Evolutionary conservation across 805 yeast genomes (phyloP).

Genomic region (Metschnikowia matae): DNA sequence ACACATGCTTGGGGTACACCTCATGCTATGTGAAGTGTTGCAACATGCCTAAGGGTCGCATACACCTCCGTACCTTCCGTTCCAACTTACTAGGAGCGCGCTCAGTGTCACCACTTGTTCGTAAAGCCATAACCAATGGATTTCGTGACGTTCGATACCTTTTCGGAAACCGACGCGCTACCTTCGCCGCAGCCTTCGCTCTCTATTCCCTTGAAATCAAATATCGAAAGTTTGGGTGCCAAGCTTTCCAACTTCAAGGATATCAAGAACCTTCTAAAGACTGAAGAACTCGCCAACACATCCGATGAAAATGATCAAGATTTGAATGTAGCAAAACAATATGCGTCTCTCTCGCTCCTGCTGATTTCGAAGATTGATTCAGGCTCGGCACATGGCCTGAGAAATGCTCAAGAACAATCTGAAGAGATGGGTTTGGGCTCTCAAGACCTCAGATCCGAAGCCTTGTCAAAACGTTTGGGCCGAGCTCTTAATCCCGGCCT

Average conservation of each 20-base stretch:
- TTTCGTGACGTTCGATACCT: constrained; percentile 38
- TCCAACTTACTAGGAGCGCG: background rate
- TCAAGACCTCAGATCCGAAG: constrained; percentile 10
- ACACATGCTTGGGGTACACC: too few relatives aligned
- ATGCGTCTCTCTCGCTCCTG: constrained; percentile 45
- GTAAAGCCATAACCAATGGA: constrained; percentile 28
- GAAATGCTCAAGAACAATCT: too few relatives aligned
- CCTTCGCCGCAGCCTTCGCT: constrained; percentile 45
- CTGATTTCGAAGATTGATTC: constrained; percentile 19
- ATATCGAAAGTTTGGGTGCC: constrained; percentile 33
- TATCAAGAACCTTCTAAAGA: constrained; percentile 27
- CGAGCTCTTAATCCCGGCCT: constrained; percentile 46
- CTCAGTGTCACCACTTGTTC: background rate
- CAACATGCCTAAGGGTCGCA: background rate
- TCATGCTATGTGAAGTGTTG: too few relatives aligned
- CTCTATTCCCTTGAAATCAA: constrained; percentile 36
- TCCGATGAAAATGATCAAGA: constrained; percentile 5
- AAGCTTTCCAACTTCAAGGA: constrained; percentile 32
- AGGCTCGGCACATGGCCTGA: background rate
- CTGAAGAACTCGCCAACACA: constrained; percentile 5
- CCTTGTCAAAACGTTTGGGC: constrained; percentile 43
- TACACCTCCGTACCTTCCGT: constrained; percentile 2
- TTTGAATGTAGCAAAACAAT: constrained; percentile 38
- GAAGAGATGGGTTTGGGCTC: background rate
- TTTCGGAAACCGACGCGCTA: constrained; percentile 23